phyloP scores from a whole-genome alignment of 2,329 filamentous ascomycete species.

The Capronia americana region DNA sequence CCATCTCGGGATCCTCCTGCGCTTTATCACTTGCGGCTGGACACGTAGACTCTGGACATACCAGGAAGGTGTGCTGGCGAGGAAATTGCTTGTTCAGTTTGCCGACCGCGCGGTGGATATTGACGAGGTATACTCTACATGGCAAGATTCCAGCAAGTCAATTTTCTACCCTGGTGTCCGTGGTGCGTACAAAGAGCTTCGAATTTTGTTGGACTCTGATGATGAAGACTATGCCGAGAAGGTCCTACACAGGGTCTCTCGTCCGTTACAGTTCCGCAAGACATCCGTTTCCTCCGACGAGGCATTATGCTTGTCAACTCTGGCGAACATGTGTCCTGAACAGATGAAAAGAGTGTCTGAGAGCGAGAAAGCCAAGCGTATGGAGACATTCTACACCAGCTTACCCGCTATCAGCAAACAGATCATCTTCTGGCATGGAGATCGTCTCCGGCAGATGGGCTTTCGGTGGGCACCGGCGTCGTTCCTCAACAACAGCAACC shows the following conservation, averaged over 20 bases:
- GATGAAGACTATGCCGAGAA: conserved; percentile 3
- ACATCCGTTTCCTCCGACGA: conserved; percentile 10
- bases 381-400: conserved; percentile 10
- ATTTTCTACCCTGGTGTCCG: conserved; percentile 6
- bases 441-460: background rate
- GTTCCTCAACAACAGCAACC: conserved; percentile 12
- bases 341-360: conserved; percentile 5
- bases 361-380: conserved; percentile 4
- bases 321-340: conserved; percentile 2
- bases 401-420: conserved; percentile 8
- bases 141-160: conserved; percentile 8
- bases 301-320: conserved; percentile 5
- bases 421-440: conserved; percentile 13
- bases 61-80: conserved; percentile 12
- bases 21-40: conserved; percentile 7
- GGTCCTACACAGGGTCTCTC: conserved; percentile 3
- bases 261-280: conserved; percentile 13
- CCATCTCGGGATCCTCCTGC: background rate
- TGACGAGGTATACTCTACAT: conserved; percentile 9
- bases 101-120: conserved; percentile 4
- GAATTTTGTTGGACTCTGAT: conserved; percentile 9
- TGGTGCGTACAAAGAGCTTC: conserved; percentile 12
- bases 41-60: conserved; percentile 15
- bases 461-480: conserved; percentile 14
- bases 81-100: conserved; percentile 11